These are phyloP conservation scores for Blastocystis sp. DNA, from an alignment of 352 stramenopile species.

Conservation along the genomic window DNA sequence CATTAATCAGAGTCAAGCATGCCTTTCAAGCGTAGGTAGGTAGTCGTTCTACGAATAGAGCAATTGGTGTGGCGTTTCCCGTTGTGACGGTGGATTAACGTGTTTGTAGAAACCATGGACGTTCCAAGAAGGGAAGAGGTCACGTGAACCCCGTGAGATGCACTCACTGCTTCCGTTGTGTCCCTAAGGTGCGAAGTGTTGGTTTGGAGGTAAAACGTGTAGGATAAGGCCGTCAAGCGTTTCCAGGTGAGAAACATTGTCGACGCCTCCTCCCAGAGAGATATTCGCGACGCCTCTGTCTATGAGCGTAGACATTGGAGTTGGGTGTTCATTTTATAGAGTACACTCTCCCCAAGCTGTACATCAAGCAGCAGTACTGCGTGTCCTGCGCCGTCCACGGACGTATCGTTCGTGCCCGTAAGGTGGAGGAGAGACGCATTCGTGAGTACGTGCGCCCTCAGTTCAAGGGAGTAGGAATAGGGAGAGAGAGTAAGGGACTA, in stretches of 20 bases:
- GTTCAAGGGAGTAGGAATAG: conserved; percentile 12
- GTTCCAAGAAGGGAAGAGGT: conserved; percentile 57
- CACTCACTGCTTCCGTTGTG: conserved; percentile 50
- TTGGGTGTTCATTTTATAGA: conserved; percentile 61
- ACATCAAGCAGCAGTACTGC: conserved; percentile 94
- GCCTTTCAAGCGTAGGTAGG: conserved; percentile 52
- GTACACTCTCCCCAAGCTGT: conserved; percentile 97
- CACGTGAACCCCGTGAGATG: conserved; percentile 51
- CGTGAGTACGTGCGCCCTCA: conserved; percentile 49
- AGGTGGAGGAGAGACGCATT: conserved; percentile 58
- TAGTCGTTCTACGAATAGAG: neutral
- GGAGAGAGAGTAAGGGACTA: neutral
- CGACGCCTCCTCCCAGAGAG: conserved; percentile 90
- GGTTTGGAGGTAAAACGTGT: neutral
- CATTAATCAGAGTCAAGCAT: conserved; percentile 25
- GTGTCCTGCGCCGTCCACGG: conserved; percentile 95
- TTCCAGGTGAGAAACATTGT: conserved; percentile 70
- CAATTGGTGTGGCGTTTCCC: neutral
- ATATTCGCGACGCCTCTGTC: conserved; percentile 91
- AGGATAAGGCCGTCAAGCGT: conserved; percentile 80
- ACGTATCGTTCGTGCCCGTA: conserved; percentile 93
- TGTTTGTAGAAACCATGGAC: conserved; percentile 37
- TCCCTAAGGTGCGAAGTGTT: neutral
- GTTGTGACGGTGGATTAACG: neutral
- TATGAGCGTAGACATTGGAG: conserved; percentile 69